These are phyloP conservation scores for Myxozyma kluyveri DNA, from an alignment of 805 yeast genomes.

Conservation along the genomic window DNA sequence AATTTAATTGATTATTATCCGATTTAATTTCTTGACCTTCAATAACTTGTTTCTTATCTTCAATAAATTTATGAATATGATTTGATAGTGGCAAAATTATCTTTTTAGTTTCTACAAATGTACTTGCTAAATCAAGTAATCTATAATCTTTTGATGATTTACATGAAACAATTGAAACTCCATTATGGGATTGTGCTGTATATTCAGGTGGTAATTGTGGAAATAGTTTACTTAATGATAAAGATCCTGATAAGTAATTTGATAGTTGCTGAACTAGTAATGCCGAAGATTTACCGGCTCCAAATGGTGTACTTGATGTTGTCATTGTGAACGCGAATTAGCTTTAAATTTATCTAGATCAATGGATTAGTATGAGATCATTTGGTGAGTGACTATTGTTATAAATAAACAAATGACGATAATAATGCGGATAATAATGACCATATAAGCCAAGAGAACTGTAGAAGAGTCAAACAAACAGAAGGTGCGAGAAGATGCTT, in stretches of 20 bases:
- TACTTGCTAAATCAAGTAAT: background rate
- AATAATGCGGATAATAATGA: no score
- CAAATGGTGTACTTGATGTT: constrained; percentile 8
- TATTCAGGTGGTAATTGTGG: constrained; percentile 13
- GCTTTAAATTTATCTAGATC: no score
- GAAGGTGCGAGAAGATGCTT: no score
- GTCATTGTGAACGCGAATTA: background rate
- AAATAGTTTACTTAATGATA: constrained; percentile 6
- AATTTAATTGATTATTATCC: no score
- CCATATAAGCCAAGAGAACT: no score
- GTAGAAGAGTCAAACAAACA: no score
- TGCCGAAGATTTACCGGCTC: constrained; percentile 27
- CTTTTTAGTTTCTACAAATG: background rate
- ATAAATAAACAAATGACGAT: no score
- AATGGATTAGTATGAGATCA: no score
- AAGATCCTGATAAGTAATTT: constrained; percentile 22
- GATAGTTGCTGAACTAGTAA: constrained; percentile 17
- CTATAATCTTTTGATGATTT: background rate
- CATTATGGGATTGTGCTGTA: background rate
- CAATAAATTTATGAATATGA: constrained; percentile 19
- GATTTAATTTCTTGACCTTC: no score
- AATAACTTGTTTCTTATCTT: constrained; percentile 2
- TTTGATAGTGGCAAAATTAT: constrained; percentile 15
- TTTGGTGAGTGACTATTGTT: no score
- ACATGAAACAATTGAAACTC: background rate